Evolutionary conservation across 2,329 filamentous ascomycete species (phyloP).

Genomic region (Dactylellina haptotyla): DNA sequence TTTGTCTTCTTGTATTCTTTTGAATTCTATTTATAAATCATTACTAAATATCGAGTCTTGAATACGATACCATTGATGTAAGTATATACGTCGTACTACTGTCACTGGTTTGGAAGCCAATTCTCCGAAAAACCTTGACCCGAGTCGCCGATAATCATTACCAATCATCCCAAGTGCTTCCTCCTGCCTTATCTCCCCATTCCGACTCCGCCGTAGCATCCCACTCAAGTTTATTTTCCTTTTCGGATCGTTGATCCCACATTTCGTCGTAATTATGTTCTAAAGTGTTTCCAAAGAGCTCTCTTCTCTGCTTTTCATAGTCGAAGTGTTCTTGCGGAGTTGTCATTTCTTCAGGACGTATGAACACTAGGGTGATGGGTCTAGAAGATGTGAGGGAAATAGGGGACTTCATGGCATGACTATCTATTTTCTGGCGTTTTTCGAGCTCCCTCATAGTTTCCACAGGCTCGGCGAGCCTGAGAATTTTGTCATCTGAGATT

Average conservation of each 20-base stretch:
- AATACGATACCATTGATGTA: too few relatives aligned
- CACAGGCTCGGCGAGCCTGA: conserved; percentile 5
- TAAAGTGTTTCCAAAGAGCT: background rate
- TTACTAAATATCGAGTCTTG: too few relatives aligned
- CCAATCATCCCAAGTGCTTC: too few relatives aligned
- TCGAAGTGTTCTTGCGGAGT: conserved; percentile 15
- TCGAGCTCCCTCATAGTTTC: conserved; percentile 25
- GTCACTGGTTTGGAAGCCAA: background rate
- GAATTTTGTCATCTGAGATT: background rate
- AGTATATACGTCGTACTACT: too few relatives aligned
- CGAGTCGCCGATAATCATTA: background rate
- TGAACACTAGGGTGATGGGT: conserved; percentile 23
- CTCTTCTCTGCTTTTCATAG: conserved; percentile 13
- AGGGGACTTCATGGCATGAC: background rate
- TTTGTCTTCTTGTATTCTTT: background rate
- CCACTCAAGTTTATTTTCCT: background rate
- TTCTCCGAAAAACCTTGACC: background rate
- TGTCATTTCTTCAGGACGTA: background rate
- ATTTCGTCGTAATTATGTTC: too few relatives aligned
- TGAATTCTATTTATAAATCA: background rate
- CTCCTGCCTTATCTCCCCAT: background rate
- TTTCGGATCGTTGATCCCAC: background rate
- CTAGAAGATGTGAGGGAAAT: background rate
- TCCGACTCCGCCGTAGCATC: background rate
- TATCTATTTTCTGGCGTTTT: background rate